These are phyloP conservation scores for Eimeria tenella DNA, from an alignment of 169 alveolate genomes.

Conservation along the genomic window DNA sequence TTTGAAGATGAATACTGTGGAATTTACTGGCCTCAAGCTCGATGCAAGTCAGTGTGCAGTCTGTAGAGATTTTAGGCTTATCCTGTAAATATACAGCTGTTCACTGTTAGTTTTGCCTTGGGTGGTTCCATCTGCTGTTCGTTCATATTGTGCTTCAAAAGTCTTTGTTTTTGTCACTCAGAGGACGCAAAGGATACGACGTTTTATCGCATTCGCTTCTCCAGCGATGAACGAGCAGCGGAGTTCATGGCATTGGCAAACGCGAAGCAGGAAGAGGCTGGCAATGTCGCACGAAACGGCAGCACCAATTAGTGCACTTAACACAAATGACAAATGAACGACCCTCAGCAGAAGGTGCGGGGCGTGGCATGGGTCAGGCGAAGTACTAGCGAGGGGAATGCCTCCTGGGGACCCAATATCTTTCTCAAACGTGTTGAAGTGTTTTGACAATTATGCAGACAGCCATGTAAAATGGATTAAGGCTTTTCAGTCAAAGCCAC, in stretches of 20 bases:
- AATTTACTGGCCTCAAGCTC: conserved; percentile 72
- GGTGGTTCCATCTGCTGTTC: neutral
- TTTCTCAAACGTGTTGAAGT: conserved; percentile 18
- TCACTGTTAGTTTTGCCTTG: neutral
- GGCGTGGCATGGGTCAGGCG: conserved; percentile 27
- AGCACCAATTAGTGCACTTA: conserved; percentile 24
- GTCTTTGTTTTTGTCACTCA: neutral
- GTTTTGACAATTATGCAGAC: conserved; percentile 11
- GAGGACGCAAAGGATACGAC: conserved; percentile 76
- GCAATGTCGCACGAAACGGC: conserved; percentile 49
- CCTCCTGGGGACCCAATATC: neutral
- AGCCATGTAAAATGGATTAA: neutral
- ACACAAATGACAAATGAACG: neutral
- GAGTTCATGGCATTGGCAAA: conserved; percentile 76
- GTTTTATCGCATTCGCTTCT: conserved; percentile 74
- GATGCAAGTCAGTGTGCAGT: conserved; percentile 73
- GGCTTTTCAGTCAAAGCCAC: neutral
- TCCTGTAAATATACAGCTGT: no score
- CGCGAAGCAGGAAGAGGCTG: conserved; percentile 67
- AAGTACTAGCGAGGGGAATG: neutral
- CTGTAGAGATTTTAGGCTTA: neutral
- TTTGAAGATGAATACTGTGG: conserved; percentile 68
- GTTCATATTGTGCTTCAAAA: no score
- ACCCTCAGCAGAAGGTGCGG: conserved; percentile 26
- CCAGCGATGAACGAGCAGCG: conserved; percentile 77